Percentiles rank a stretch among this genome's conserved stretches.
These are phyloP conservation scores for Venturia aucupariae DNA, from an alignment of 2,329 filamentous ascomycete species.

Conservation along the genomic window DNA sequence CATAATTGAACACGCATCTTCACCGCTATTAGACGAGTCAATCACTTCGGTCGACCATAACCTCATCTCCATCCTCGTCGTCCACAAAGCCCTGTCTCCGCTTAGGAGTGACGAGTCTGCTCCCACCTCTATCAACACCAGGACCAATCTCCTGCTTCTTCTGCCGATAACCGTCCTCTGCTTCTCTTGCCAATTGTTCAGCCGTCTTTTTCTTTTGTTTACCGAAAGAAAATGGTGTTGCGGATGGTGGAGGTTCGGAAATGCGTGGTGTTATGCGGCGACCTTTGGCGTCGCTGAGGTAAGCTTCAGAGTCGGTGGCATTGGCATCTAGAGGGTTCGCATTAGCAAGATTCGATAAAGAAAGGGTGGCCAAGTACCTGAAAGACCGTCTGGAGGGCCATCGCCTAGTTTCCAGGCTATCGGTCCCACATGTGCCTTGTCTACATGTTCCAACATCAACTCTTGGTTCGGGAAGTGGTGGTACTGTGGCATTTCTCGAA, in stretches of 20 bases:
- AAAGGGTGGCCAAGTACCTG: constrained; percentile 35
- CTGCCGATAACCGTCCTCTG: constrained; percentile 36
- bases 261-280: constrained; percentile 39
- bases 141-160: constrained; percentile 44
- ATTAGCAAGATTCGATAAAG: not conserved
- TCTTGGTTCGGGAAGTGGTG: constrained; percentile 29
- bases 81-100: constrained; percentile 41
- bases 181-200: constrained; percentile 38
- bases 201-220: constrained; percentile 27
- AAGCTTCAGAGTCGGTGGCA: constrained; percentile 32
- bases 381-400: constrained; percentile 45
- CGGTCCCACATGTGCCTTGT: constrained; percentile 41
- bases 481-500: constrained; percentile 18
- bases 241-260: constrained; percentile 15
- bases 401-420: constrained; percentile 52
- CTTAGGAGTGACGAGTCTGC: constrained; percentile 43
- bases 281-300: constrained; percentile 39
- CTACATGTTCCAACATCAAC: constrained; percentile 43
- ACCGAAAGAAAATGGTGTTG: not conserved
- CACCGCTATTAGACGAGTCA: not conserved
- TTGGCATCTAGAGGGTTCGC: constrained; percentile 16
- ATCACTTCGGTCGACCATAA: constrained; percentile 20
- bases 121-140: constrained; percentile 44
- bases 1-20: not conserved
- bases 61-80: constrained; percentile 41